These are phyloP conservation scores for Ophiostoma quercus DNA, from an alignment of 2,329 filamentous ascomycete genomes.

Conservation along the genomic window DNA sequence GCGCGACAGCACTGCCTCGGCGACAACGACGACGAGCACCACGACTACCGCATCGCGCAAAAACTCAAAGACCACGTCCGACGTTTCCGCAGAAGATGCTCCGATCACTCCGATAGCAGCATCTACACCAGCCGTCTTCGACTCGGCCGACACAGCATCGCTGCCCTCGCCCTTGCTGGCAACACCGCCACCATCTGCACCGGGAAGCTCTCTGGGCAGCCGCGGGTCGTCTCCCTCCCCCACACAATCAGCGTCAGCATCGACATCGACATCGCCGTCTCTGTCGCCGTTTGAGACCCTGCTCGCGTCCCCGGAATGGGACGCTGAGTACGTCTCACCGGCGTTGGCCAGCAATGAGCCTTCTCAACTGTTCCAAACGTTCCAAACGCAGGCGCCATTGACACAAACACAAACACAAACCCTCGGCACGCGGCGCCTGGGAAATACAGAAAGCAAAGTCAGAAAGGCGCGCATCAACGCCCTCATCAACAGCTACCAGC, in stretches of 20 bases:
- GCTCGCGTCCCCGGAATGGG: constrained; percentile 21
- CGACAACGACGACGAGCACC: not conserved
- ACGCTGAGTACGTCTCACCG: constrained; percentile 18
- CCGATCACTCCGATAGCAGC: not conserved
- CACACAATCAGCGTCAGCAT: not conserved
- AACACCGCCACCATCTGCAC: constrained; percentile 12
- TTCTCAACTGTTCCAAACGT: not conserved
- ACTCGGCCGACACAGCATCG: constrained; percentile 14
- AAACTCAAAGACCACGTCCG: not conserved
- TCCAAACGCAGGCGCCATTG: not conserved
- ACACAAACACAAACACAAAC: not conserved
- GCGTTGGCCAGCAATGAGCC: not conserved
- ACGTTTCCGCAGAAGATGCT: not conserved
- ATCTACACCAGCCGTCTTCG: constrained; percentile 14
- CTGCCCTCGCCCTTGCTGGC: constrained; percentile 17
- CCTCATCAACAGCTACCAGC: constrained; percentile 19
- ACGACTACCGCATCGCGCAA: not conserved
- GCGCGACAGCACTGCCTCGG: not conserved
- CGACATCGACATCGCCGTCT: not conserved
- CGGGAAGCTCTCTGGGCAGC: constrained; percentile 15
- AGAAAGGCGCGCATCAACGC: constrained; percentile 16
- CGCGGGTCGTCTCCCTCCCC: constrained; percentile 12
- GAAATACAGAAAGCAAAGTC: constrained; percentile 17
- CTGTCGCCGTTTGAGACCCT: constrained; percentile 14
- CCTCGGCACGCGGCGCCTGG: not conserved